These are phyloP conservation scores for Colletotrichum coccodes DNA, from an alignment of 2,329 filamentous ascomycete genomes.

Conservation along the genomic window DNA sequence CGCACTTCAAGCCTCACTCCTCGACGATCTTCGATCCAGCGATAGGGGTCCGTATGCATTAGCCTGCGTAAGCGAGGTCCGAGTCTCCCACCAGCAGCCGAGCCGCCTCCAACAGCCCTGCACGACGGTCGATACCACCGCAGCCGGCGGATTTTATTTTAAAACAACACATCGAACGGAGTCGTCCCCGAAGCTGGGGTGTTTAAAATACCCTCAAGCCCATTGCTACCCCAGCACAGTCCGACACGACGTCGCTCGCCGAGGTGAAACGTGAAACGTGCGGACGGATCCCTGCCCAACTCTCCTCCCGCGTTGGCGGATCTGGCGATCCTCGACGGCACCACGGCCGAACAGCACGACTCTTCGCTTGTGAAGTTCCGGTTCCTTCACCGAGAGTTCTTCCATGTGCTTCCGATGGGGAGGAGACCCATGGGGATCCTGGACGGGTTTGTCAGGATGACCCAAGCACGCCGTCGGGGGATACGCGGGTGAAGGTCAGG, in stretches of 20 bases:
- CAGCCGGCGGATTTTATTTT: slow-evolving; percentile 6
- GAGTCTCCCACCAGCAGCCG: slow-evolving; percentile 3
- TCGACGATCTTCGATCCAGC: neutral
- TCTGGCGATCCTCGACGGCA: slow-evolving; percentile 18
- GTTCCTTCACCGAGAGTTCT: neutral
- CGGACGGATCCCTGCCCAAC: slow-evolving; percentile 30
- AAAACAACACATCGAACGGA: slow-evolving; percentile 21
- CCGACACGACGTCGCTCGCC: slow-evolving; percentile 28
- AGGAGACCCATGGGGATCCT: neutral
- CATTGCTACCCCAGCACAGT: neutral
- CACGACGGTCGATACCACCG: neutral
- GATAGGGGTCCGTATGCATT: neutral
- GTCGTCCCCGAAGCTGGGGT: slow-evolving; percentile 11
- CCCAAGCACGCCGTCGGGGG: neutral
- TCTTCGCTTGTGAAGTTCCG: neutral
- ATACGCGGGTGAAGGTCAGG: neutral
- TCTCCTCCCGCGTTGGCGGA: slow-evolving; percentile 10
- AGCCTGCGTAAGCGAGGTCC: neutral
- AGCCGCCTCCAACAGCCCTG: slow-evolving; percentile 3
- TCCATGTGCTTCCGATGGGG: neutral
- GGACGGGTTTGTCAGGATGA: neutral
- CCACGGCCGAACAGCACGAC: neutral
- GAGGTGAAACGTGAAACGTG: slow-evolving; percentile 33
- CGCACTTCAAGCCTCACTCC: neutral
- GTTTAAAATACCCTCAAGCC: slow-evolving; percentile 5